phyloP scores from a whole-genome alignment of 2,329 filamentous ascomycete genomes.

The Purpureocillium takamizusanense region DNA sequence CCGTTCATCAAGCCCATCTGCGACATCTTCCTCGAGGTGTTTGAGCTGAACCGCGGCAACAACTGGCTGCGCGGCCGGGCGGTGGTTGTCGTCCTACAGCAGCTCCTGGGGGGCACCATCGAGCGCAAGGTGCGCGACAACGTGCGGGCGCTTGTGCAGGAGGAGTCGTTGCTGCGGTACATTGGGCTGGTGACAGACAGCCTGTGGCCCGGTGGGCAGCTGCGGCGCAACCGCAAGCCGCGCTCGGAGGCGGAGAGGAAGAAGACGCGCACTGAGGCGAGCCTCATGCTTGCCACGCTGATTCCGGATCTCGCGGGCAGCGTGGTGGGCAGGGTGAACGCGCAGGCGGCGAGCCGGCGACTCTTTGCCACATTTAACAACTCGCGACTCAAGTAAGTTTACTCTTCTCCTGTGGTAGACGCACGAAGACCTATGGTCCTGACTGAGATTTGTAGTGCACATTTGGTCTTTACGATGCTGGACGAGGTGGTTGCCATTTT shows the following conservation, averaged over 20 bases:
- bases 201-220: slow-evolving; percentile 71
- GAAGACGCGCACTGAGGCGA: slow-evolving; percentile 77
- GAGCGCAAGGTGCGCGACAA: slow-evolving; percentile 90
- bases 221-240: slow-evolving; percentile 38
- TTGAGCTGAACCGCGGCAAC: slow-evolving; percentile 88
- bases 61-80: slow-evolving; percentile 95
- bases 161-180: slow-evolving; percentile 71
- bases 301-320: slow-evolving; percentile 86
- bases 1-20: slow-evolving; percentile 98
- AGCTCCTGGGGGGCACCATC: slow-evolving; percentile 90
- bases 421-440: too few relatives aligned
- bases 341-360: slow-evolving; percentile 78
- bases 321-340: slow-evolving; percentile 88
- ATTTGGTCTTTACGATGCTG: slow-evolving; percentile 61
- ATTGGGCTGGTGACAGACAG: slow-evolving; percentile 62
- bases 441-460: slow-evolving; percentile 39
- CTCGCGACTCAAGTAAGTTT: slow-evolving; percentile 70
- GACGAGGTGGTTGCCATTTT: slow-evolving; percentile 61
- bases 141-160: slow-evolving; percentile 62
- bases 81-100: slow-evolving; percentile 92
- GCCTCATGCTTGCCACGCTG: slow-evolving; percentile 78
- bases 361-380: slow-evolving; percentile 92
- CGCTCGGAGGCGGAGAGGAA: slow-evolving; percentile 66
- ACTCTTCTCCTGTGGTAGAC: too few relatives aligned
- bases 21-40: slow-evolving; percentile 92